Evolutionary conservation across 1,284 basidiomycete species (phyloP).

Genomic region (Termitomyces sp.): DNA sequence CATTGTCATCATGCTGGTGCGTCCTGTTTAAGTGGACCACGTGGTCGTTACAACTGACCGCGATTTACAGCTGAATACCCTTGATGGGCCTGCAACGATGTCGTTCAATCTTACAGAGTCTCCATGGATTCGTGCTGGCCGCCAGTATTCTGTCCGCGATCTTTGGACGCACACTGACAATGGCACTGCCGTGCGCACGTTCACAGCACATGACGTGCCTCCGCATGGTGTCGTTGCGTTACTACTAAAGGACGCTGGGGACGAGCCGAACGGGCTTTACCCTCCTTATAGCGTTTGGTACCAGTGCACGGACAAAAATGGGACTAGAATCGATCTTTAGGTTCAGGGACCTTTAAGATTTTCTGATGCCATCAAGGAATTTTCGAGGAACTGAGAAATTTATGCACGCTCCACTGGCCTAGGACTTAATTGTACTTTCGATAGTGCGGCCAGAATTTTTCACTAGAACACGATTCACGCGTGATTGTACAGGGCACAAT

Average conservation of each 20-base stretch:
- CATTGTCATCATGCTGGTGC: constrained; percentile 47
- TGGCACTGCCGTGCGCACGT: constrained; percentile 49
- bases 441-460: neutral
- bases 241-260: constrained; percentile 48
- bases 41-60: neutral
- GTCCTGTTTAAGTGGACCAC: constrained; percentile 8
- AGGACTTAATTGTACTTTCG: neutral
- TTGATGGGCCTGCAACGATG: constrained; percentile 44
- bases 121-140: constrained; percentile 58
- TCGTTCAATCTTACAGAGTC: constrained; percentile 58
- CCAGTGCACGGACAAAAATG: constrained; percentile 28
- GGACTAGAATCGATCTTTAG: constrained; percentile 22
- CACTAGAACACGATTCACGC: too few relatives aligned
- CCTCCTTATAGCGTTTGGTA: constrained; percentile 28
- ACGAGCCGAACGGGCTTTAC: constrained; percentile 46
- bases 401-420: neutral
- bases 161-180: constrained; percentile 60
- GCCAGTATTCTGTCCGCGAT: constrained; percentile 57
- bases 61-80: constrained; percentile 35
- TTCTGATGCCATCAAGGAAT: neutral
- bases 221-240: constrained; percentile 55
- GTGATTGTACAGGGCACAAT: neutral
- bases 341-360: neutral
- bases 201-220: constrained; percentile 46
- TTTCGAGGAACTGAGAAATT: neutral